A percentile compares a stretch with the other conserved stretches of the same genome.
Evolutionary conservation across 306 rosid species (phyloP).

Genomic region (Arachis stenosperma): DNA sequence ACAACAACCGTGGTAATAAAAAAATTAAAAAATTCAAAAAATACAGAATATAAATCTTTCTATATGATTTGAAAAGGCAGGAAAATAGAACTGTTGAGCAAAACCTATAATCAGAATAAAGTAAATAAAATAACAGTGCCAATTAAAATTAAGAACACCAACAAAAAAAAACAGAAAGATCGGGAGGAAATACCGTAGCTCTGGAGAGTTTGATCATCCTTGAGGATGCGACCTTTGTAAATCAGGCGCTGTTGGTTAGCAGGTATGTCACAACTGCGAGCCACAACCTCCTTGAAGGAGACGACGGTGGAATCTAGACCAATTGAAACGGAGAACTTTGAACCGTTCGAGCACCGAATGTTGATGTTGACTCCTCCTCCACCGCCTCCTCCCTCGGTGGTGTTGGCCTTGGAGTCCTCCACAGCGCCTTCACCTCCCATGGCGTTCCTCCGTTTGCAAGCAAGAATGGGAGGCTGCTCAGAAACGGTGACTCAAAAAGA

Average conservation of each 20-base stretch:
- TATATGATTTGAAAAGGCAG: neutral
- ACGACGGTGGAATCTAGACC: slow-evolving; percentile 59
- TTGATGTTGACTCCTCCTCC: slow-evolving; percentile 60
- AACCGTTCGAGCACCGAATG: slow-evolving; percentile 74
- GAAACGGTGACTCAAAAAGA: neutral
- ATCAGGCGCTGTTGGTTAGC: slow-evolving; percentile 80
- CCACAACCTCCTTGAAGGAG: slow-evolving; percentile 60
- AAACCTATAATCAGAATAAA: neutral
- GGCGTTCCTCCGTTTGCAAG: slow-evolving; percentile 41
- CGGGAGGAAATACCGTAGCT: slow-evolving; percentile 68
- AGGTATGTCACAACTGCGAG: slow-evolving; percentile 59
- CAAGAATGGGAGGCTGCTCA: slow-evolving; percentile 40
- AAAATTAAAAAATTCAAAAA: neutral
- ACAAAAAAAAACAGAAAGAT: slow-evolving; percentile 18
- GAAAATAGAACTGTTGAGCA: neutral
- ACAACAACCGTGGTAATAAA: no score
- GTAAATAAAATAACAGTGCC: neutral
- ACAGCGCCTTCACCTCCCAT: slow-evolving; percentile 67
- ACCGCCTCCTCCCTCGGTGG: slow-evolving; percentile 34
- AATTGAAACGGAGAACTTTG: slow-evolving; percentile 65
- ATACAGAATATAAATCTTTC: neutral
- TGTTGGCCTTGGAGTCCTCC: slow-evolving; percentile 45
- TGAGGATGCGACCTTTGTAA: slow-evolving; percentile 87
- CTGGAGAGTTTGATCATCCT: slow-evolving; percentile 74
- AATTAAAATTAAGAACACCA: neutral